A percentile compares a stretch with the other conserved stretches of the same genome.
Evolutionary conservation across 177 flowering plant genomes (phyloP).

Genomic region (Vitis hybrid): DNA sequence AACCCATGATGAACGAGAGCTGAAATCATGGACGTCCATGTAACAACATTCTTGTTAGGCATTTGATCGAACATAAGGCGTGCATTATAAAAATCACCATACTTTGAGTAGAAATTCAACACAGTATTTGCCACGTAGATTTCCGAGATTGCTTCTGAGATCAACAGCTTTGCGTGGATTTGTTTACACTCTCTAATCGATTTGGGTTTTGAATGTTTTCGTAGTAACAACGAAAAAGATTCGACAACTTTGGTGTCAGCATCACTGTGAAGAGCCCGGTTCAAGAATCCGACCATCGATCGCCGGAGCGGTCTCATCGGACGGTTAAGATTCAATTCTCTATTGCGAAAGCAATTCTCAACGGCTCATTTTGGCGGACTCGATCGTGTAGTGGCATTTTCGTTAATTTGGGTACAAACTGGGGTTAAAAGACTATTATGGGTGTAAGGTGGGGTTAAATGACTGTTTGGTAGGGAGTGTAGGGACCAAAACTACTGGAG

Average conservation of each 20-base stretch:
- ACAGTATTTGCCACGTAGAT: constrained; percentile 19
- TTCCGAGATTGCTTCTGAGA: constrained; percentile 9
- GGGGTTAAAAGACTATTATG: too few relatives aligned
- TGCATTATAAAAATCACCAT: constrained; percentile 12
- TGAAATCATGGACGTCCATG: constrained; percentile 32
- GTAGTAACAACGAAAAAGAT: constrained; percentile 12
- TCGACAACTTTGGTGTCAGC: not conserved
- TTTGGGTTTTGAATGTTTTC: constrained; percentile 18
- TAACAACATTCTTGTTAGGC: constrained; percentile 21
- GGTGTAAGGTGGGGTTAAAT: too few relatives aligned
- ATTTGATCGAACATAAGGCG: constrained; percentile 20
- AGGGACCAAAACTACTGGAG: too few relatives aligned
- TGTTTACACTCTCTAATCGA: constrained; percentile 26
- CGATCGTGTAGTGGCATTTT: too few relatives aligned
- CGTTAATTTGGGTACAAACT: too few relatives aligned
- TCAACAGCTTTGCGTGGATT: constrained; percentile 20
- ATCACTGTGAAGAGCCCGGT: constrained; percentile 6
- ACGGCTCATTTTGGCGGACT: too few relatives aligned
- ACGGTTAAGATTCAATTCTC: not conserved
- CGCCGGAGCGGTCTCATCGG: not conserved
- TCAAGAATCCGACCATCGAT: not conserved
- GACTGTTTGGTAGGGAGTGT: too few relatives aligned
- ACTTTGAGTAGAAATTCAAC: constrained; percentile 16
- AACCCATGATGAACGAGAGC: constrained; percentile 18
- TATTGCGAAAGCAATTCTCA: too few relatives aligned